These are phyloP conservation scores for Zoysia matrella DNA, from an alignment of 202 grass and related monocot genomes.

Conservation along the genomic window DNA sequence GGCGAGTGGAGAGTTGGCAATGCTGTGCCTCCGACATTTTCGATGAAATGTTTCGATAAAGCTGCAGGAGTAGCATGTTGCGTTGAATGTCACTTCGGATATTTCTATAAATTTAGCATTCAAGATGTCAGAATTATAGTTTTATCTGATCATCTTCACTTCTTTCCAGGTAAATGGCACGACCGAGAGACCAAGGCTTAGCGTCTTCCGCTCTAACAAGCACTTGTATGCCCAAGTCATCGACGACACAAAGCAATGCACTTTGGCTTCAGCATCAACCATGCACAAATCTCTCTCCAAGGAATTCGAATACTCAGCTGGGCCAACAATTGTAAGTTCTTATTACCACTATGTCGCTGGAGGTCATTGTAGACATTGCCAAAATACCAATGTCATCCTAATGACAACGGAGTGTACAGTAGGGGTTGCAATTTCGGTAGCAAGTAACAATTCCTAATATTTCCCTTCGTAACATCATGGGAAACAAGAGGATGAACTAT, in stretches of 20 bases:
- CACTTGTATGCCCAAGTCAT: constrained; percentile 94
- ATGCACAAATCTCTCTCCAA: constrained; percentile 84
- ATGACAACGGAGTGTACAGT: too few relatives aligned
- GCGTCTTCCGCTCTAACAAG: constrained; percentile 81
- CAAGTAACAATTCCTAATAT: too few relatives aligned
- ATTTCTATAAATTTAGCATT: background rate
- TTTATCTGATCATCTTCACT: background rate
- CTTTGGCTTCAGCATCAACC: constrained; percentile 86
- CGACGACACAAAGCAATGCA: constrained; percentile 88
- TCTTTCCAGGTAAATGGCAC: constrained; percentile 74
- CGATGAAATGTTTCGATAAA: constrained; percentile 40
- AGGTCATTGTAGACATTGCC: too few relatives aligned
- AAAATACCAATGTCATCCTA: too few relatives aligned
- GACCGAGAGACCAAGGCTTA: constrained; percentile 81
- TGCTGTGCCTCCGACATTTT: constrained; percentile 34
- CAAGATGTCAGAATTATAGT: background rate
- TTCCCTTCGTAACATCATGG: too few relatives aligned
- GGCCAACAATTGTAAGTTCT: constrained; percentile 81
- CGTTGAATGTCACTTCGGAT: background rate
- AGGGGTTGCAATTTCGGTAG: too few relatives aligned
- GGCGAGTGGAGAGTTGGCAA: background rate
- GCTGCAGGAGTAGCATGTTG: background rate
- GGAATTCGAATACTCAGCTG: constrained; percentile 70
- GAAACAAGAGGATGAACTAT: too few relatives aligned
- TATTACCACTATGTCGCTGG: background rate